These are phyloP conservation scores for Claviceps citrina DNA, from an alignment of 2,329 filamentous ascomycete species.

Conservation along the genomic window DNA sequence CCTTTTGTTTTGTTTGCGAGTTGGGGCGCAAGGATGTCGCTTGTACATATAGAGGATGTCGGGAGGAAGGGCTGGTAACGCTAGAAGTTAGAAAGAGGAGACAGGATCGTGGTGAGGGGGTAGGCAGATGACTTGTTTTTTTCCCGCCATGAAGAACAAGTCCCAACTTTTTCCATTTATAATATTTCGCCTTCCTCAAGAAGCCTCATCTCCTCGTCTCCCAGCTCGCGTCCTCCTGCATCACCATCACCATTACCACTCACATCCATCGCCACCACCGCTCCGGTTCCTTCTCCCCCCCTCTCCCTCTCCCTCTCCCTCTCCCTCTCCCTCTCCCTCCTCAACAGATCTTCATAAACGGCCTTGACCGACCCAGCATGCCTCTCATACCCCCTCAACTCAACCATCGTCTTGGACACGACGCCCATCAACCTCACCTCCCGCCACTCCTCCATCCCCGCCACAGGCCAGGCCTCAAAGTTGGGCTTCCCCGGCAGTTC, in stretches of 20 bases:
- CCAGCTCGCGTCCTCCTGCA: not conserved
- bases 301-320: not conserved
- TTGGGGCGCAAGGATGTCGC: conserved; percentile 11
- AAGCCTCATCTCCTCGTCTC: not conserved
- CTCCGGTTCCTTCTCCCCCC: too few species aligned
- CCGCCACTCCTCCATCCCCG: conserved; percentile 11
- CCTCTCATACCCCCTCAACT: conserved; percentile 13
- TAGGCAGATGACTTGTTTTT: conserved; percentile 12
- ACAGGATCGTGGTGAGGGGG: not conserved
- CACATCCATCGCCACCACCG: not conserved
- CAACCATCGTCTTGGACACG: conserved; percentile 8
- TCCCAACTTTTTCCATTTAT: not conserved
- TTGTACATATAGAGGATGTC: conserved; percentile 27
- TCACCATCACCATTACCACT: not conserved
- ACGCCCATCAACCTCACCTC: conserved; percentile 11
- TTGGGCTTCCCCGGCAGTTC: not conserved
- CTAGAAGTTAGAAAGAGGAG: not conserved
- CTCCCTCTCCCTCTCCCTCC: conserved; percentile 10
- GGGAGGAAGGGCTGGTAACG: conserved; percentile 1
- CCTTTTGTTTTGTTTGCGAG: conserved; percentile 13
- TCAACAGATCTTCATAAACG: conserved; percentile 12
- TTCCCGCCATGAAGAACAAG: not conserved
- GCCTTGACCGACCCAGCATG: conserved; percentile 8
- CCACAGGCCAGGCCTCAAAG: not conserved
- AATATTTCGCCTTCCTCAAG: not conserved